Conservation (phyloP, 768 basidiomycete genomes). For the Pleurotus pulmonarius region DNA sequence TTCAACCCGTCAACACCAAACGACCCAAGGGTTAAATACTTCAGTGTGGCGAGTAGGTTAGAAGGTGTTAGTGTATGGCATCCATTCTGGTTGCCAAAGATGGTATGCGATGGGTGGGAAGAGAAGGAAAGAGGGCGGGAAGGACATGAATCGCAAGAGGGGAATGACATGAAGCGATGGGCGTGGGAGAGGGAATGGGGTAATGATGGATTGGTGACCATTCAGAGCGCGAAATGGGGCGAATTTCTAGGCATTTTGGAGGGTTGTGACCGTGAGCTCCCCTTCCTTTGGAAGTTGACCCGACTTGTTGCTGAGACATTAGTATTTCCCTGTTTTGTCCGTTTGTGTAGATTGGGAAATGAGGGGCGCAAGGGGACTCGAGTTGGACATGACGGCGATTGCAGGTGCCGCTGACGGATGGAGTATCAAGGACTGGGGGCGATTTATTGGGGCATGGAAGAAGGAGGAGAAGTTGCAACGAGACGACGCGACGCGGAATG, state of each 20-base stretch:
- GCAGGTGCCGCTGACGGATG: conserved; percentile 31
- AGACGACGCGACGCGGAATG: conserved; percentile 24
- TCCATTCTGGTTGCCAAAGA: conserved; percentile 95
- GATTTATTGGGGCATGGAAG: conserved; percentile 60
- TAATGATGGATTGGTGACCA: conserved; percentile 70
- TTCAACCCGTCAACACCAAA: conserved; percentile 86
- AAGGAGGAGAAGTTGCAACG: conserved; percentile 44
- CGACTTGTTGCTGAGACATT: too few species aligned
- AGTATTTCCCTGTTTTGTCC: neutral
- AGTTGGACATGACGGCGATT: conserved; percentile 53
- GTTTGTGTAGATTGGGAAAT: conserved; percentile 77
- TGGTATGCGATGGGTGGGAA: conserved; percentile 87
- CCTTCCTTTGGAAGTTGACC: neutral
- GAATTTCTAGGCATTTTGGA: conserved; percentile 90
- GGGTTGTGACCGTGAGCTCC: conserved; percentile 71
- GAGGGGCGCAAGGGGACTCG: conserved; percentile 80
- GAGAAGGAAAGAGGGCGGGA: conserved; percentile 49
- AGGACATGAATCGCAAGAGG: conserved; percentile 12
- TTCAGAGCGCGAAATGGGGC: conserved; percentile 95
- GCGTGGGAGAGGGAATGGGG: conserved; percentile 58
- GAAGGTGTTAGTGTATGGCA: conserved; percentile 74
- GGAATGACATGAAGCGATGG: conserved; percentile 35
- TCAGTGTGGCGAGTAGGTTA: conserved; percentile 82
- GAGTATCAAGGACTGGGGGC: conserved; percentile 60
- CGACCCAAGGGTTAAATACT: conserved; percentile 83